A percentile compares a stretch with the other conserved stretches of the same genome.
Evolutionary conservation across 208 protist genomes (phyloP).

Genomic region (Acanthamoeba healyi): DNA sequence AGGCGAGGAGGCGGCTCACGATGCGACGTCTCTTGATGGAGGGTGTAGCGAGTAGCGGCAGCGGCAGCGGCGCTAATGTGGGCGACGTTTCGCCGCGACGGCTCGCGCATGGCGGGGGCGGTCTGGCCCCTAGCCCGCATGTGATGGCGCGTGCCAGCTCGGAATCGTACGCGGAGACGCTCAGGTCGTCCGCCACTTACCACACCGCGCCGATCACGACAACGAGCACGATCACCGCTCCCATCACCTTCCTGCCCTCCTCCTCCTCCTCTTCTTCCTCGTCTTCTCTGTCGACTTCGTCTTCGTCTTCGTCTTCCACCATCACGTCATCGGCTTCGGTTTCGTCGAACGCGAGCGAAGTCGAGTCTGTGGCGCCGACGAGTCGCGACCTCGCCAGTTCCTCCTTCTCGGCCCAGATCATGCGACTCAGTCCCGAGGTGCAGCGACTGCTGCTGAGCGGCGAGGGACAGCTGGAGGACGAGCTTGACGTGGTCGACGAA

Average conservation of each 20-base stretch:
- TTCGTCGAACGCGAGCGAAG: background rate
- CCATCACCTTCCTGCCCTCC: background rate
- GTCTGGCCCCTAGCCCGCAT: background rate
- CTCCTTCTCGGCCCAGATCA: background rate
- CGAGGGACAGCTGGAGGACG: background rate
- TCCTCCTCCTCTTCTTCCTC: background rate
- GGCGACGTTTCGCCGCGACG: background rate
- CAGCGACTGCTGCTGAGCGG: constrained; percentile 9
- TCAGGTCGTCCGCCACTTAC: background rate
- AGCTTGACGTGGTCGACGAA: background rate
- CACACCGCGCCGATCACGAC: too few species aligned
- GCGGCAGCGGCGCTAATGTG: background rate
- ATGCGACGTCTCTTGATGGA: background rate
- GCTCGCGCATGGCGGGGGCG: too few species aligned
- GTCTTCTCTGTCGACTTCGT: background rate
- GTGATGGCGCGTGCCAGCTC: constrained; percentile 2
- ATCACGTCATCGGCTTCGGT: background rate
- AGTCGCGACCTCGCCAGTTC: background rate
- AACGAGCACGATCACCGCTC: background rate
- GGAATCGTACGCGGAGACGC: background rate
- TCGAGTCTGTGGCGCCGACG: background rate
- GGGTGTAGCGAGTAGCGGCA: too few species aligned
- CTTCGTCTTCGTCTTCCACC: too few species aligned
- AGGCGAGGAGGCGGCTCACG: background rate
- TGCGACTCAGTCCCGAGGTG: constrained; percentile 13